phyloP scores from a whole-genome alignment of 2,329 filamentous ascomycete species.

The Aspergillus niger region DNA sequence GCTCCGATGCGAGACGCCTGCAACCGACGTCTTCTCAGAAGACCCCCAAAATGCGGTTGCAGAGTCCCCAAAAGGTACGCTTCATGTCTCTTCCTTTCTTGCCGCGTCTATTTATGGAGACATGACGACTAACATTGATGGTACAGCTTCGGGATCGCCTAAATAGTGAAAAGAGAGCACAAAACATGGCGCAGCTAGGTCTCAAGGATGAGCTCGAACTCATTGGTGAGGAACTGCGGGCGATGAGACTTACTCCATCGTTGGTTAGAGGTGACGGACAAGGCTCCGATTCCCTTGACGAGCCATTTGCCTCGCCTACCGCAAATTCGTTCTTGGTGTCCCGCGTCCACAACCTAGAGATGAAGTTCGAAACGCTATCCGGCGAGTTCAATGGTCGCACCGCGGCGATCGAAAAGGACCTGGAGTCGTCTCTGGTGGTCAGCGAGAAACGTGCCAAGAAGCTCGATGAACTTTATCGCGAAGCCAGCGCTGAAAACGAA shows the following conservation, averaged over 20 bases:
- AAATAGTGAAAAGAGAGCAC: conserved; percentile 74
- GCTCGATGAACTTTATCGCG: conserved; percentile 85
- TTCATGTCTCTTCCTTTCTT: not conserved
- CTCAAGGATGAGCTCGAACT: conserved; percentile 75
- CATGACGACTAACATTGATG: conserved; percentile 5
- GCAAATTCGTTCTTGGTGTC: conserved; percentile 37
- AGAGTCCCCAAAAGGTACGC: conserved; percentile 61
- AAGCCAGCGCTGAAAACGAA: conserved; percentile 87
- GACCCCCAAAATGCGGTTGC: conserved; percentile 68
- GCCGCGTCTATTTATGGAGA: too few relatives aligned
- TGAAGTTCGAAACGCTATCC: conserved; percentile 62
- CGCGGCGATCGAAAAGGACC: conserved; percentile 66
- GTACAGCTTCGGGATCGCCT: conserved; percentile 71
- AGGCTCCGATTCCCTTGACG: conserved; percentile 26
- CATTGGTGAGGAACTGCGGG: conserved; percentile 77
- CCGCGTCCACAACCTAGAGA: conserved; percentile 68
- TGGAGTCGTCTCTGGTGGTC: conserved; percentile 70
- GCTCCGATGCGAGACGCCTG: conserved; percentile 34
- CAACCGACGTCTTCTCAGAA: conserved; percentile 66
- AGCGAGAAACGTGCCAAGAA: conserved; percentile 77
- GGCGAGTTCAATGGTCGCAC: conserved; percentile 64
- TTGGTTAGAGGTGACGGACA: conserved; percentile 39
- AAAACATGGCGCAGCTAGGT: conserved; percentile 68
- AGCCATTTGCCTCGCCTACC: conserved; percentile 20
- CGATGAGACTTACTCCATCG: conserved; percentile 37